phyloP scores from a whole-genome alignment of 2,329 filamentous ascomycete species.

The Claviceps fusiformis region DNA sequence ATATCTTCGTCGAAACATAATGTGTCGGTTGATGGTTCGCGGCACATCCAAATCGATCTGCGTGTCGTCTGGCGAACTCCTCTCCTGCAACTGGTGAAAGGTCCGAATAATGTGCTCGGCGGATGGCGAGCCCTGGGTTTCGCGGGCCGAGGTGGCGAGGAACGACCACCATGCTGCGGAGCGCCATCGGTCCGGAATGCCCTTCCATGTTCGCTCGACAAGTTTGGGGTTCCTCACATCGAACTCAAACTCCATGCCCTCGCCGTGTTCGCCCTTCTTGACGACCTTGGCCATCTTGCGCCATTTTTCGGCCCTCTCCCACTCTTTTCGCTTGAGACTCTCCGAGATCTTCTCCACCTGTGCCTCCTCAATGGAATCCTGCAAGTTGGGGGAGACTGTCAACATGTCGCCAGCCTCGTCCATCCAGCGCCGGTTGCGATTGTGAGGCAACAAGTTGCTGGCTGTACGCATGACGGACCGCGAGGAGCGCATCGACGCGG shows the following conservation, averaged over 20 bases:
- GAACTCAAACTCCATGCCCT: slow-evolving; percentile 60
- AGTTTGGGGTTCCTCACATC: slow-evolving; percentile 73
- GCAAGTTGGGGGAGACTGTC: slow-evolving; percentile 41
- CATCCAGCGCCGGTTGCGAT: slow-evolving; percentile 45
- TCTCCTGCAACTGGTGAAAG: slow-evolving; percentile 60
- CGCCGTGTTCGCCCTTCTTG: slow-evolving; percentile 37
- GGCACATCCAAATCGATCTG: slow-evolving; percentile 98
- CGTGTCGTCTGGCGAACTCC: slow-evolving; percentile 75
- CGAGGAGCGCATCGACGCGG: slow-evolving; percentile 37
- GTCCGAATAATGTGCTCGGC: slow-evolving; percentile 59
- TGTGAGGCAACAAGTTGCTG: slow-evolving; percentile 45
- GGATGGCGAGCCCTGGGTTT: slow-evolving; percentile 41
- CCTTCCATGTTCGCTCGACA: slow-evolving; percentile 90
- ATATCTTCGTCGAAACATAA: slow-evolving; percentile 92
- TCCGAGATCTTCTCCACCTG: slow-evolving; percentile 38
- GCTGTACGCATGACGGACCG: slow-evolving; percentile 43
- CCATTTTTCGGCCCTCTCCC: slow-evolving; percentile 52
- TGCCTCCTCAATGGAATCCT: slow-evolving; percentile 42
- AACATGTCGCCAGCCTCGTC: slow-evolving; percentile 57
- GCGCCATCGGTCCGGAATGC: slow-evolving; percentile 92
- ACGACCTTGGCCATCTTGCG: slow-evolving; percentile 49
- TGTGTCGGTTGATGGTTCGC: slow-evolving; percentile 83
- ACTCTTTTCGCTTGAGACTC: slow-evolving; percentile 48
- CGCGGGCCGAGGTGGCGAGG: slow-evolving; percentile 61
- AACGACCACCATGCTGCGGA: slow-evolving; percentile 92